Evolutionary conservation across 768 basidiomycete species (phyloP).

Genomic region (Lepiota venenata): DNA sequence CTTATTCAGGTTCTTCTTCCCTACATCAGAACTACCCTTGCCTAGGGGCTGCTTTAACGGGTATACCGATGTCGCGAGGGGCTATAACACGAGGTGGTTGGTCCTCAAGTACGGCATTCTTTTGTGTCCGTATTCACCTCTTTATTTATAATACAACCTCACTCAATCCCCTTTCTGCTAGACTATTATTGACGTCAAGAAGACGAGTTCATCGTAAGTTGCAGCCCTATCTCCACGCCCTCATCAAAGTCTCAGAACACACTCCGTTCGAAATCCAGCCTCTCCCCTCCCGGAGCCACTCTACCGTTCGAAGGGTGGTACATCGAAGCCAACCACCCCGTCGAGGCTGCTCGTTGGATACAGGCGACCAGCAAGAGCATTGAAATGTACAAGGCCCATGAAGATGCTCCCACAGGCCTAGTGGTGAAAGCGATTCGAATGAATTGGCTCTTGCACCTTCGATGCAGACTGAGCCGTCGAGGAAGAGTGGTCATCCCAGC

Average conservation of each 20-base stretch:
- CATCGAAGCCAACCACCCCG: conserved; percentile 82
- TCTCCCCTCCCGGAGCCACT: conserved; percentile 43
- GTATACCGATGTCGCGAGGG: conserved; percentile 89
- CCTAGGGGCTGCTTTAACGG: conserved; percentile 84
- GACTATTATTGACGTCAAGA: conserved; percentile 89
- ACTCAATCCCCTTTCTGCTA: conserved; percentile 18
- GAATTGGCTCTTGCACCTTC: conserved; percentile 5
- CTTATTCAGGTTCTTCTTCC: conserved; percentile 48
- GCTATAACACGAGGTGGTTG: conserved; percentile 91
- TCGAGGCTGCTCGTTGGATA: conserved; percentile 87
- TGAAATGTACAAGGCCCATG: conserved; percentile 50
- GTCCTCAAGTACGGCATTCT: conserved; percentile 81
- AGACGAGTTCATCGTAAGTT: conserved; percentile 80
- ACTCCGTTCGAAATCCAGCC: conserved; percentile 83
- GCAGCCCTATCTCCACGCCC: conserved; percentile 88
- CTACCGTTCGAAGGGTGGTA: conserved; percentile 70
- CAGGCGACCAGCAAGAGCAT: conserved; percentile 71
- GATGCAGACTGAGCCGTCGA: conserved; percentile 3
- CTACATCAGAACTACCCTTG: conserved; percentile 49
- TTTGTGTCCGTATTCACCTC: conserved; percentile 63
- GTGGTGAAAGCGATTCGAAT: conserved; percentile 4
- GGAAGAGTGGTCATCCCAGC: conserved; percentile 7
- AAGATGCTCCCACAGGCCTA: neutral
- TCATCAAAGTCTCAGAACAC: conserved; percentile 59
- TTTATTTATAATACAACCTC: neutral